Base-by-base conservation (phyloP, 2,329 filamentous ascomycete species). In the Aspergillus tubingensis region DNA sequence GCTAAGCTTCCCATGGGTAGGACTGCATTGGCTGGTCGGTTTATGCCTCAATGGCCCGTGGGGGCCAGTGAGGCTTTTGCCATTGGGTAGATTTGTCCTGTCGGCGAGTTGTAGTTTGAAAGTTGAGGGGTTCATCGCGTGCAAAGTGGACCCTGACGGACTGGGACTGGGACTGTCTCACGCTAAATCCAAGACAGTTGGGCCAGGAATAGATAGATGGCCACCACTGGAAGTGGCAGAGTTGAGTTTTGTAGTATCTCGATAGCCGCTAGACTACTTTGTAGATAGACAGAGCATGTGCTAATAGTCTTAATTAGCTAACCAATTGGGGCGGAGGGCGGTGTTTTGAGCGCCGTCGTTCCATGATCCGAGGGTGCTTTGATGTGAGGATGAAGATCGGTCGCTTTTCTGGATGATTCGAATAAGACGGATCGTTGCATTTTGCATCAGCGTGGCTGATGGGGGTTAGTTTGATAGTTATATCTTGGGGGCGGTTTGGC, bases 1-100 rank as follows among this genome's bases (percentile, higher is more conserved):
- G 53, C 53, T 47, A 55, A 55, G 53, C 53, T 55, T 55, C 53
- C 38, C 41, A 55, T 27, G 39, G 21, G 39, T 27, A 41, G 47
- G 53, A 55, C 8, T 43, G 41, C 39, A 55, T 39, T n/a, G 39
- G 43, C 5, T 30, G 8, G 8, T 21, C 25, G n/a, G 41, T 27
- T 36, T 19, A 32, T 44, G 53, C 39, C 39, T 32, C 39, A 23
- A 55, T 55, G 53, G 53, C 53, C 53, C 53, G 53, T 55, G 53
- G 53, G 53, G 53, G 39, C 53, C 32, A 55, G 39, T 17, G 11
- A 44, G 53, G 41, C 41, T 21, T 36, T 43, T 43, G 19, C 43
- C 25, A 55, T 55, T 55, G 53, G 53, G 53, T 41, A 47, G 41
- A 32, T 32, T 30, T 5, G 25, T 27, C 5, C n/a, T 30, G 15